Percentiles rank a stretch among this genome's conserved stretches.
These are phyloP conservation scores for Globisporangium perplexum DNA, from an alignment of 352 stramenopile species.

Conservation along the genomic window DNA sequence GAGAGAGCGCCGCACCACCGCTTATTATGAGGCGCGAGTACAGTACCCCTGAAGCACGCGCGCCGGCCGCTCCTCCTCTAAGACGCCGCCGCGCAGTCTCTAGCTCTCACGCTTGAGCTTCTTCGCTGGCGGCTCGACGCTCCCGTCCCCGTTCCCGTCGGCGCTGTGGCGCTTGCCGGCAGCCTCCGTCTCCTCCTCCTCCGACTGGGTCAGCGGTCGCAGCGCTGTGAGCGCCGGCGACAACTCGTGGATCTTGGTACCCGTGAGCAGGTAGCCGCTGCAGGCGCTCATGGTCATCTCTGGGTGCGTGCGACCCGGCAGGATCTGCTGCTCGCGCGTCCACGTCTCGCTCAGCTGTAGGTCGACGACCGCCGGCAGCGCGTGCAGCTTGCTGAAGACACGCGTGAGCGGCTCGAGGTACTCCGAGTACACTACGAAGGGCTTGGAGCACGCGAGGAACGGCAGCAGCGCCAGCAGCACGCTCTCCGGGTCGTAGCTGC, in stretches of 20 bases:
- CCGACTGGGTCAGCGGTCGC: neutral
- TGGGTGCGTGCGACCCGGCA: conserved; percentile 92
- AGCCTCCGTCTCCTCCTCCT: neutral
- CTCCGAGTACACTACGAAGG: conserved; percentile 96
- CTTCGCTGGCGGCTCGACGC: conserved; percentile 4
- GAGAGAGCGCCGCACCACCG: too few species aligned
- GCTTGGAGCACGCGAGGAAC: conserved; percentile 87
- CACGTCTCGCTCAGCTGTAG: conserved; percentile 94
- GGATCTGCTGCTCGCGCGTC: conserved; percentile 93
- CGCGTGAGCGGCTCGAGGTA: conserved; percentile 90
- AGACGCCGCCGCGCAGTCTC: too few species aligned
- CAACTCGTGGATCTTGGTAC: conserved; percentile 83
- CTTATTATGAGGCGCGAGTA: too few species aligned
- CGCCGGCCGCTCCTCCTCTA: too few species aligned
- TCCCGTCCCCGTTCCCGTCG: neutral
- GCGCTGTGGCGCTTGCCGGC: neutral
- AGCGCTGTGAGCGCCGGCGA: neutral
- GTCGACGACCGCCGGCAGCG: conserved; percentile 89
- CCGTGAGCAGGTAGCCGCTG: conserved; percentile 93
- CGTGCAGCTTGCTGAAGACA: conserved; percentile 86
- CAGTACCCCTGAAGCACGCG: too few species aligned
- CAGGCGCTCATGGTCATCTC: conserved; percentile 97
- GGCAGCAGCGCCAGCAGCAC: conserved; percentile 86
- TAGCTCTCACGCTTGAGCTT: too few species aligned
- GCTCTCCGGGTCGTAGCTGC: conserved; percentile 86